Evolutionary conservation across 192 early-diverging fungal species (phyloP), one percentile per base, ranked within the genome.

Genomic region (Gonapodya sp.): DNA sequence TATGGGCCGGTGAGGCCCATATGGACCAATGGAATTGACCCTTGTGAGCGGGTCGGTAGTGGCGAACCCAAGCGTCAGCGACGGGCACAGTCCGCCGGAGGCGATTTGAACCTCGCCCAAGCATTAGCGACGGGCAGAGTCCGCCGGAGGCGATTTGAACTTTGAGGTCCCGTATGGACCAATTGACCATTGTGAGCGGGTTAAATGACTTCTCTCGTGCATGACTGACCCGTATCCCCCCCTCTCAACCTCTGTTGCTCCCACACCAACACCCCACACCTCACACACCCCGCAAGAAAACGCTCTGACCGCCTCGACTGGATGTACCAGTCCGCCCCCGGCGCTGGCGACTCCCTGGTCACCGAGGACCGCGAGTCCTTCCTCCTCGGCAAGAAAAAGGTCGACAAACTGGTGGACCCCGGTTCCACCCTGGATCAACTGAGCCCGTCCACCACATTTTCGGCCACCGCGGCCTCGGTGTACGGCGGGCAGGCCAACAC

Each of bases 251-350:
- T 14, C 36, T 16, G 30, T 32, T 31, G 30, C 30, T 35, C 36
- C 24, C 34, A 16, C 18, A n/a, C 80, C 2, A 35, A 73, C 36
- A 46, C 2, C 30, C 34, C 34, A 36, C 31, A 33, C 18, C 16
- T 14, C 75, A 14, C 37, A 73, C 46, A 91, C n/a, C n/a, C n/a
- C n/a, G n/a, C n/a, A n/a, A n/a, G 89, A 73, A 92, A 91, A 81
- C 83, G 86, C 33, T 86, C 85, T n/a, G 93, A 96, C 64, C 89
- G 93, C 36, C 83, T 99, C 0, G 96, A 98, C 80, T 99, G 97
- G 97, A 98, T 99, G 95, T 99, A 99, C 81, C 89, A 89, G 64
- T 89, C 90, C 30, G 94, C 90, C 0, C 94, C 94, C 0, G 86
- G 87, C 64, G 86, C 80, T 32, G 74, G 77, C 36, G 83, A 79